Evolutionary conservation across 352 stramenopile genomes (phyloP).

Genomic region (Globisporangium radiosum): DNA sequence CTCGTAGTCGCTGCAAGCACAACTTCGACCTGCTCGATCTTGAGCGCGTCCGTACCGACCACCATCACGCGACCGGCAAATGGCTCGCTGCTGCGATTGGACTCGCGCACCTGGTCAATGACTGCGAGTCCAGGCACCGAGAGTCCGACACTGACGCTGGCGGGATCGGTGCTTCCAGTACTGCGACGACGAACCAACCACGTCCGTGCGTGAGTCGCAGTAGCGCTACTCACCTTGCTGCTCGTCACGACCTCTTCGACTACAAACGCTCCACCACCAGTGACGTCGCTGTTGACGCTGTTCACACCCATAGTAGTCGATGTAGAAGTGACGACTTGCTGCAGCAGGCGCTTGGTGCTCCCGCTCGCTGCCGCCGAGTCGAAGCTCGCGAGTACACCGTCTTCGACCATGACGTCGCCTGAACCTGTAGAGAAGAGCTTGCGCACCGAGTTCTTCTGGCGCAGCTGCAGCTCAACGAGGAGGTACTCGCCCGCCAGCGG

Average conservation of each 20-base stretch:
- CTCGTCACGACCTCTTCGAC: conserved; percentile 1
- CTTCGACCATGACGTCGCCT: conserved; percentile 1
- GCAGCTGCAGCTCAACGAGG: conserved; percentile 1
- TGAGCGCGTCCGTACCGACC: not conserved
- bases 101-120: conserved; percentile 2
- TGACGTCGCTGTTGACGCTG: not conserved
- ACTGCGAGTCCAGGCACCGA: not conserved
- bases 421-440: conserved; percentile 4
- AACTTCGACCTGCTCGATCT: conserved; percentile 3
- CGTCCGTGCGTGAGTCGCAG: not conserved
- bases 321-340: not conserved
- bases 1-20: not conserved
- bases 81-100: not conserved
- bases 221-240: not conserved
- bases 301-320: too few species aligned
- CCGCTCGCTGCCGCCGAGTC: not conserved
- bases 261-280: not conserved
- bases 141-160: not conserved
- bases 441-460: conserved; percentile 3
- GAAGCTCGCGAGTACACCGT: not conserved
- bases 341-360: not conserved
- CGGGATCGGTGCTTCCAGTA: not conserved
- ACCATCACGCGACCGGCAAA: conserved; percentile 1
- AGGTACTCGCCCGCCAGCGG: conserved; percentile 1
- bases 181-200: conserved; percentile 1